A percentile compares a stretch with the other conserved stretches of the same genome.
phyloP scores from a whole-genome alignment of 139 green algal species.

The Picochlorum sp. region DNA sequence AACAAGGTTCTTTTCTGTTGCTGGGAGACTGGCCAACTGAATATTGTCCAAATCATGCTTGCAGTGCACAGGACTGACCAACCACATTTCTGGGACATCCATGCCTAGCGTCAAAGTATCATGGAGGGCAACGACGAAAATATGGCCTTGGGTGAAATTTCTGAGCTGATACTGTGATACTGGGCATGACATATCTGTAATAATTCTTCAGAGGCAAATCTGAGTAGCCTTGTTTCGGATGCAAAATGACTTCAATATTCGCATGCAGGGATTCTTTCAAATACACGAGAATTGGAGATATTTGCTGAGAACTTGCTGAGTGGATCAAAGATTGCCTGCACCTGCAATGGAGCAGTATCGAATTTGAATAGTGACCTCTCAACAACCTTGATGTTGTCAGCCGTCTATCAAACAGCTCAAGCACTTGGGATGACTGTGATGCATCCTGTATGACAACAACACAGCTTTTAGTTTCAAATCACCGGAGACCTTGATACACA shows the following conservation, averaged over 20 bases:
- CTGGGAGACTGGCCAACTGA: slow-evolving; percentile 56
- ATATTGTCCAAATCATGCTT: slow-evolving; percentile 91
- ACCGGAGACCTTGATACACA: background rate
- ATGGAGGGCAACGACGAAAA: slow-evolving; percentile 52
- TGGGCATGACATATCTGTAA: slow-evolving; percentile 68
- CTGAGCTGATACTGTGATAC: background rate
- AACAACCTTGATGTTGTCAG: too few species aligned
- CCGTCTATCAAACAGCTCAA: too few species aligned
- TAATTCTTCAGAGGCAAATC: slow-evolving; percentile 87
- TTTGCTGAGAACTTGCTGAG: slow-evolving; percentile 35
- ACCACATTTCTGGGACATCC: slow-evolving; percentile 86
- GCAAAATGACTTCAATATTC: slow-evolving; percentile 31
- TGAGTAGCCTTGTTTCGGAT: slow-evolving; percentile 49
- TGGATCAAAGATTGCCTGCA: slow-evolving; percentile 61
- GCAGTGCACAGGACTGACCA: slow-evolving; percentile 67
- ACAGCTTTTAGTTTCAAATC: background rate
- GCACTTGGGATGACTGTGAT: too few species aligned
- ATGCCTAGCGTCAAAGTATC: slow-evolving; percentile 83
- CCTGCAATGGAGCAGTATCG: slow-evolving; percentile 20
- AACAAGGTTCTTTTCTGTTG: slow-evolving; percentile 11
- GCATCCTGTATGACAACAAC: too few species aligned
- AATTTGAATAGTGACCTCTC: background rate
- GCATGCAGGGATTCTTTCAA: slow-evolving; percentile 26
- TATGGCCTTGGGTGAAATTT: slow-evolving; percentile 5
- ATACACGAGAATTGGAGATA: slow-evolving; percentile 40